Percentiles rank a stretch among this genome's conserved stretches.
Evolutionary conservation across 2,329 filamentous ascomycete species (phyloP).

Genomic region (Pezicula radicicola): DNA sequence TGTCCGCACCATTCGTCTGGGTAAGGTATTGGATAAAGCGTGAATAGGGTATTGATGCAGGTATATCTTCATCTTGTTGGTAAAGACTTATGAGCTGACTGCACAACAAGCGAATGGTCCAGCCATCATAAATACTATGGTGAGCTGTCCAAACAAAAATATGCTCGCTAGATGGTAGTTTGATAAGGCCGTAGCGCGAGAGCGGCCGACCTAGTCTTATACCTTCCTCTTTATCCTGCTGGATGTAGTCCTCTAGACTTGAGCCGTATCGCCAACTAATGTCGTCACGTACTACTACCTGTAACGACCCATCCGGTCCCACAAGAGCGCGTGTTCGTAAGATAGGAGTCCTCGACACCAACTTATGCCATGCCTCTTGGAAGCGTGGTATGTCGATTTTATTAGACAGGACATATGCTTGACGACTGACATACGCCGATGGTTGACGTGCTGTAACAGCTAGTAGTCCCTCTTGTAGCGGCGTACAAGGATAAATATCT

Average conservation of each 20-base stretch:
- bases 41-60: slow-evolving; percentile 1
- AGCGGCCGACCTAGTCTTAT: slow-evolving; percentile 1
- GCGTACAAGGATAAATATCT: slow-evolving; percentile 8
- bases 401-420: slow-evolving; percentile 9
- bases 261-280: neutral
- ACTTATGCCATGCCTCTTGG: slow-evolving; percentile 20
- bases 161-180: neutral
- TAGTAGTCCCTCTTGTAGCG: slow-evolving; percentile 50
- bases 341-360: slow-evolving; percentile 20
- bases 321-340: slow-evolving; percentile 27
- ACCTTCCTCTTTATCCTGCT: neutral
- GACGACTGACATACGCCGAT: slow-evolving; percentile 30
- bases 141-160: slow-evolving; percentile 46
- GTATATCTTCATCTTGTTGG: neutral
- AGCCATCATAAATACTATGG: slow-evolving; percentile 50
- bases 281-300: neutral
- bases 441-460: slow-evolving; percentile 26
- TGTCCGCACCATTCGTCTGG: slow-evolving; percentile 21
- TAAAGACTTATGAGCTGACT: slow-evolving; percentile 5
- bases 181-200: slow-evolving; percentile 3
- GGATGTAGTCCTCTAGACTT: neutral
- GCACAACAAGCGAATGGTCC: slow-evolving; percentile 30
- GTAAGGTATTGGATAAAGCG: slow-evolving; percentile 41
- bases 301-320: neutral
- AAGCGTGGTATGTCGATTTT: slow-evolving; percentile 15